Conservation (phyloP, 306 rosid species). For the Lablab purpureus region DNA sequence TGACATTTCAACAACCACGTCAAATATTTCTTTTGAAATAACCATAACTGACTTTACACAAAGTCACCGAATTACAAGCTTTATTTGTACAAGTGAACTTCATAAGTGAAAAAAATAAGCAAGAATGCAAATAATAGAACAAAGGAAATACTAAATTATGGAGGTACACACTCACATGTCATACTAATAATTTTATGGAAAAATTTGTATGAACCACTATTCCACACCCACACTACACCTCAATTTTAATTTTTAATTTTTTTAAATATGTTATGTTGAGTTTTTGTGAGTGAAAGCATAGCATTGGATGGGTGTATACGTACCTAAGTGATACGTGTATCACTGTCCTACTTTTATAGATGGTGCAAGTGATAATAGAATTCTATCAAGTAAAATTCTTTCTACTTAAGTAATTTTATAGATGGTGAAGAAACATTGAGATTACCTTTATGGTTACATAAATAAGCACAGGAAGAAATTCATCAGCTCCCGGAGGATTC, state of each 20-base stretch:
- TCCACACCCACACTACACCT: too few species aligned
- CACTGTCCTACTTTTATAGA: too few species aligned
- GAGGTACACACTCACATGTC: slow-evolving; percentile 1
- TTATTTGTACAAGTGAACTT: slow-evolving; percentile 2
- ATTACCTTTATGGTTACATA: slow-evolving; percentile 82
- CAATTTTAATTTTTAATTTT: too few species aligned
- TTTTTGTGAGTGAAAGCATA: too few species aligned
- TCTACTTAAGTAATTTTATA: too few species aligned
- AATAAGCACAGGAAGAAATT: slow-evolving; percentile 96
- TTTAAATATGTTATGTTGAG: too few species aligned
- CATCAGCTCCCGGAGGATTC: slow-evolving; percentile 94
- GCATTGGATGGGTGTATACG: too few species aligned
- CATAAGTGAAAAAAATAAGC: slow-evolving; percentile 25
- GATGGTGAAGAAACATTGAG: slow-evolving; percentile 30
- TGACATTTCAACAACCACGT: slow-evolving; percentile 34
- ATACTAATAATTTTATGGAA: slow-evolving; percentile 17
- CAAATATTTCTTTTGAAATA: slow-evolving; percentile 18
- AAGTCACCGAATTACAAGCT: slow-evolving; percentile 28
- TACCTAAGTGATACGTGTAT: too few species aligned
- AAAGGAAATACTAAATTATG: slow-evolving; percentile 2
- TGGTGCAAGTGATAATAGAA: slow-evolving; percentile 10
- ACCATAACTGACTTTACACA: slow-evolving; percentile 17
- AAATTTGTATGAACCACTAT: too few species aligned
- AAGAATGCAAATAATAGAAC: neutral
- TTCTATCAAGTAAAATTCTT: slow-evolving; percentile 23